These are phyloP conservation scores for Peronospora farinosa DNA, from an alignment of 352 stramenopile species.

Conservation along the genomic window DNA sequence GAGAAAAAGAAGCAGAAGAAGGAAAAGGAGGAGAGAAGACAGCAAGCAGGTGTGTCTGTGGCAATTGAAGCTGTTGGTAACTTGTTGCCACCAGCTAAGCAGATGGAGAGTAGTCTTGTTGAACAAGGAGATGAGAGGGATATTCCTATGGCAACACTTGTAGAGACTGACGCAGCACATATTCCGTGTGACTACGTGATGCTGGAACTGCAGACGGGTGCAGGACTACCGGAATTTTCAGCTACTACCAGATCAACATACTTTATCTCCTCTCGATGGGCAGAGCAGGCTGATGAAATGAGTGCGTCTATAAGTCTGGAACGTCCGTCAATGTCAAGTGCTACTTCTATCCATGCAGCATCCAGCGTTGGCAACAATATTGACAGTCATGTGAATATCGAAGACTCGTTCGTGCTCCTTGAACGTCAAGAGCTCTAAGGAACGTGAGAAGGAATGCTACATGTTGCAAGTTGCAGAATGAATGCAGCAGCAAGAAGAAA, in stretches of 20 bases:
- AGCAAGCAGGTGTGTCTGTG: slow-evolving; percentile 11
- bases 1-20: slow-evolving; percentile 5
- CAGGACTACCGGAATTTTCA: slow-evolving; percentile 36
- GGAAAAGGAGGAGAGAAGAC: slow-evolving; percentile 1
- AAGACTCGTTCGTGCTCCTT: slow-evolving; percentile 74
- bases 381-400: slow-evolving; percentile 26
- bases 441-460: background rate
- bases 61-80: slow-evolving; percentile 18
- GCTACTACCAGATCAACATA: slow-evolving; percentile 49
- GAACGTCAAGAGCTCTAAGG: slow-evolving; percentile 38
- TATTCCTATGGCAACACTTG: slow-evolving; percentile 56
- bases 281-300: slow-evolving; percentile 72
- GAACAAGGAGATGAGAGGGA: slow-evolving; percentile 19
- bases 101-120: slow-evolving; percentile 10
- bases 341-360: slow-evolving; percentile 8
- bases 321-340: slow-evolving; percentile 16
- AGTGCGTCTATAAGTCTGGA: slow-evolving; percentile 54
- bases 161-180: slow-evolving; percentile 26
- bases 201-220: slow-evolving; percentile 69
- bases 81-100: slow-evolving; percentile 23
- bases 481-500: background rate
- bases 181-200: slow-evolving; percentile 78
- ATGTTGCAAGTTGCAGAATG: background rate
- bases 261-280: slow-evolving; percentile 79
- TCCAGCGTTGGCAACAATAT: slow-evolving; percentile 15